Evolutionary conservation across 352 stramenopile genomes (phyloP), one percentile per base, ranked within the genome.

Genomic region (Globisporangium mamillatum): DNA sequence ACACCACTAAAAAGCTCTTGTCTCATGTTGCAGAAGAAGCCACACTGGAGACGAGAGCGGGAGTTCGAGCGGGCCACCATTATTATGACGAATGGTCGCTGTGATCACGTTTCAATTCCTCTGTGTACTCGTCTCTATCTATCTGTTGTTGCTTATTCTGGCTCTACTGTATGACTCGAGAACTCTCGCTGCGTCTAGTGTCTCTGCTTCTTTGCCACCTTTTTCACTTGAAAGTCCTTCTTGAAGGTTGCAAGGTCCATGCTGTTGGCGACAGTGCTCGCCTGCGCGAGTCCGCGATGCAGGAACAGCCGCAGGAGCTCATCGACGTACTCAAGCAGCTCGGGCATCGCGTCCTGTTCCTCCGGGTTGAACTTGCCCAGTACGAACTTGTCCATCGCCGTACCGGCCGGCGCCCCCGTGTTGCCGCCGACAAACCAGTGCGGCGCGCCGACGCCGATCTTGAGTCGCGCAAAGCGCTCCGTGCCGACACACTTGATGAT

Each of bases 401-500:
- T 91, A n/a, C 87, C 86, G 0, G 88, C 75, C 5, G 86, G 86
- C 0, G 88, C 85, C 4, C 86, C 84, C 6, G 71, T 90, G 48
- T 84, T 86, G 56, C 81, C 84, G 18, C 75, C 78, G 32, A 72
- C 69, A 68, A 96, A 96, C 88, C 88, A 96, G 59, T 92, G 69
- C 1, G 86, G 85, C 5, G 85, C 82, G 7, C 89, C 89, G 12
- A 96, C 71, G 29, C 89, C 89, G 53, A 96, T 90, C 62, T 90
- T 90, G 54, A 96, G 80, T 4, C 89, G 82, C 58, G 86, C 87
- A 63, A 96, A 96, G 41, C 88, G 87, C 67, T 96, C 87, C 2
- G 82, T 88, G 32, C 83, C 80, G 1, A 89, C 70, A 34, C 87
- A 91, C 70, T 96, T 94, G 67, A 96, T 96, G 68, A 96, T 85